A percentile compares a stretch with the other conserved stretches of the same genome.
Conservation (phyloP, 768 basidiomycete genomes). For the Cystobasidium ongulense region DNA sequence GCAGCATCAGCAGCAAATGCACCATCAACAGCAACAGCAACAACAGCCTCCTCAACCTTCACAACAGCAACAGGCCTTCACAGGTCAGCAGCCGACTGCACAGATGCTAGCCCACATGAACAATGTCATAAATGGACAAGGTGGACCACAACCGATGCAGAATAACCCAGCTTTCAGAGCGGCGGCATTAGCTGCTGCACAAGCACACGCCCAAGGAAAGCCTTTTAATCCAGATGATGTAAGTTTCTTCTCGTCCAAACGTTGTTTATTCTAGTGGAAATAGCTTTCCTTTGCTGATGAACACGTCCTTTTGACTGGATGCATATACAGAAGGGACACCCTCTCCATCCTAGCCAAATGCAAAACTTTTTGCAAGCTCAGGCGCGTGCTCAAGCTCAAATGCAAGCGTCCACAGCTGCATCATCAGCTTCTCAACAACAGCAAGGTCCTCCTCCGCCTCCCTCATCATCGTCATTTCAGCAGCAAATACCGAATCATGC, state of each 20-base stretch:
- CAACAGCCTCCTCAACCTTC: background rate
- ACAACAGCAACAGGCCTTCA: background rate
- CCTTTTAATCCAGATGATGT: conserved; percentile 4
- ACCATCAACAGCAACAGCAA: background rate
- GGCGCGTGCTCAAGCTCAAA: conserved; percentile 19
- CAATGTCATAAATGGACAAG: background rate
- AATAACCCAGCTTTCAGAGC: conserved; percentile 6
- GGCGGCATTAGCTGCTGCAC: background rate
- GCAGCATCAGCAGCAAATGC: conserved; percentile 22
- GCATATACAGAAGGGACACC: conserved; percentile 2
- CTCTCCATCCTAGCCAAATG: background rate
- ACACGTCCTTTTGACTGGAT: background rate
- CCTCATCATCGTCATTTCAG: background rate
- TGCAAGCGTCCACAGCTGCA: background rate
- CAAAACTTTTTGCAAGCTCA: conserved; percentile 8
- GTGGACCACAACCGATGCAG: background rate
- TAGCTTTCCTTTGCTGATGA: background rate
- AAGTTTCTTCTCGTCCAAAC: background rate
- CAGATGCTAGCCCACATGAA: conserved; percentile 10
- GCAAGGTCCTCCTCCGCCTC: background rate
- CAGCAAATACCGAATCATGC: background rate
- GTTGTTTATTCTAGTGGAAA: background rate
- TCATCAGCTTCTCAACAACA: background rate
- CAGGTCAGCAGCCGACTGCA: background rate
- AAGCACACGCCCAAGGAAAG: conserved; percentile 13